Conservation (phyloP, 805 yeast genomes). For the Myxozyma sirexii region DNA sequence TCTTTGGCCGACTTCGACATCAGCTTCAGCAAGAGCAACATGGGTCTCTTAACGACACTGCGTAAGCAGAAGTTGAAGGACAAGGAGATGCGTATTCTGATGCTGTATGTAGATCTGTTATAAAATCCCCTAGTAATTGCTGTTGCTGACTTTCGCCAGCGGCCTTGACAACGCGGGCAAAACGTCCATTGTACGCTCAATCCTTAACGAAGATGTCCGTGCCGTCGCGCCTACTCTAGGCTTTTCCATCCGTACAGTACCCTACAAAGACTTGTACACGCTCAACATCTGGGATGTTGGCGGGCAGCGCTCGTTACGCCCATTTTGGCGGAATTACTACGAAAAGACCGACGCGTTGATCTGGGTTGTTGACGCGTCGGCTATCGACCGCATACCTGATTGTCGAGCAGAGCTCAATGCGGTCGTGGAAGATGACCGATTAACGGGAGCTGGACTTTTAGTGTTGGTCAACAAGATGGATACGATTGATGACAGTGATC, state of each 20-base stretch:
- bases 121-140: background rate
- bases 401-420: slow-evolving; percentile 65
- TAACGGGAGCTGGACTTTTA: slow-evolving; percentile 69
- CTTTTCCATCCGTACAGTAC: slow-evolving; percentile 70
- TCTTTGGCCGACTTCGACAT: background rate
- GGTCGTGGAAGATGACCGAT: slow-evolving; percentile 64
- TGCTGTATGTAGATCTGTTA: slow-evolving; percentile 47
- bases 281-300: slow-evolving; percentile 74
- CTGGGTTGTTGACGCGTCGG: slow-evolving; percentile 81
- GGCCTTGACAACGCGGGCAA: slow-evolving; percentile 94
- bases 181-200: slow-evolving; percentile 71
- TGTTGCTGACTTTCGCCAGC: slow-evolving; percentile 29
- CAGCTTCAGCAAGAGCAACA: slow-evolving; percentile 5
- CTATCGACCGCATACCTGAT: slow-evolving; percentile 64
- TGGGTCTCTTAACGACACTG: slow-evolving; percentile 51
- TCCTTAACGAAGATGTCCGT: slow-evolving; percentile 54
- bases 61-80: slow-evolving; percentile 82
- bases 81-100: slow-evolving; percentile 69
- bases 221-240: slow-evolving; percentile 89
- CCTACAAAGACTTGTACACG: slow-evolving; percentile 40
- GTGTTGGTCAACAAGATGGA: slow-evolving; percentile 79
- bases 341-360: slow-evolving; percentile 76
- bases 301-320: slow-evolving; percentile 79
- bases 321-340: slow-evolving; percentile 93
- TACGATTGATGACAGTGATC: slow-evolving; percentile 40